These are phyloP conservation scores for Medicago truncatula DNA, from an alignment of 306 rosid genomes.

Conservation along the genomic window MtrunA17r5.0-ANR NC_053046.1:28482501-28483000, in stretches of 20 bases:
- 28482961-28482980: not conserved
- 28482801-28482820: not conserved
- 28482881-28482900: not conserved
- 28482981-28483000: not conserved
- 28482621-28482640: not conserved
- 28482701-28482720: not conserved
- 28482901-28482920: not conserved
- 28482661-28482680: not conserved
- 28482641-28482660: not conserved
- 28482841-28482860: constrained; percentile 1
- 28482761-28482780: not conserved
- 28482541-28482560: not conserved
- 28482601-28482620: not conserved
- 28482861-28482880: not conserved
- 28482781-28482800: not conserved
- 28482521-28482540: not conserved
- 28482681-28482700: not conserved
- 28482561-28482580: not conserved
- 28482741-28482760: not conserved
- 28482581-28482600: not conserved
- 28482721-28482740: not conserved
- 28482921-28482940: not conserved
- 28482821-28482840: not conserved
- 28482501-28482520: not conserved
- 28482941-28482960: not conserved